phyloP scores from a whole-genome alignment of 495 filamentous ascomycete genomes.

The Cetradonia linearis region DNA sequence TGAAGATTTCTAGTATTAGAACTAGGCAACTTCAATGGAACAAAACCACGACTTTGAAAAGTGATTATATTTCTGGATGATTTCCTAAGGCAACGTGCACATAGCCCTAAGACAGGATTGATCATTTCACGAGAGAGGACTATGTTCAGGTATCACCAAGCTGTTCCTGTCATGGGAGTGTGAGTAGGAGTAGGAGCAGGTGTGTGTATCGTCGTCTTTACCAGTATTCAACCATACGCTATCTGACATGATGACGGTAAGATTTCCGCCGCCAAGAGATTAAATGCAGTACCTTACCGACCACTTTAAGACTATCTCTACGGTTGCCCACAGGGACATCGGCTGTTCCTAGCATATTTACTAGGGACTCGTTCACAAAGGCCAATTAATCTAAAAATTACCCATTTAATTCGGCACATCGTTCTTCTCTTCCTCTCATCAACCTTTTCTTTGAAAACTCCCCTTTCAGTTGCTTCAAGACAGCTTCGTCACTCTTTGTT shows the following conservation, averaged over 20 bases:
- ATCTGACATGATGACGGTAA: constrained; percentile 6
- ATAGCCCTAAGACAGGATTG: constrained; percentile 9
- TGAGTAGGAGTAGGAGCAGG: too few relatives aligned
- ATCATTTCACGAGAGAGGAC: constrained; percentile 13
- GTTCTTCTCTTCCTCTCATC: background rate
- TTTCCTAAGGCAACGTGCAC: constrained; percentile 10
- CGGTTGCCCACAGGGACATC: background rate
- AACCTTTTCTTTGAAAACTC: background rate
- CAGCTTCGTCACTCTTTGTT: background rate
- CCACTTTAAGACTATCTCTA: background rate
- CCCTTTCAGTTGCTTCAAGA: background rate
- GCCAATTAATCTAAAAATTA: constrained; percentile 5
- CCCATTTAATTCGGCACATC: background rate
- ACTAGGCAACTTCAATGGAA: background rate
- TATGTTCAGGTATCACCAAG: background rate
- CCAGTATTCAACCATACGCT: too few relatives aligned
- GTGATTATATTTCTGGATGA: background rate
- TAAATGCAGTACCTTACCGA: background rate
- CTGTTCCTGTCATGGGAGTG: background rate
- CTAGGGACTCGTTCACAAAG: background rate
- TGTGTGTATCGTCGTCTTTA: too few relatives aligned
- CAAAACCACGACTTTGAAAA: background rate
- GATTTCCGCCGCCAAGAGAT: background rate
- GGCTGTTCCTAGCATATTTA: constrained; percentile 2
- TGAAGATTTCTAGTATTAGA: constrained; percentile 19